Percentiles rank a stretch among this genome's conserved stretches.
Conservation (phyloP, 2,329 filamentous ascomycete genomes). For the Neospermospora avenae region DNA sequence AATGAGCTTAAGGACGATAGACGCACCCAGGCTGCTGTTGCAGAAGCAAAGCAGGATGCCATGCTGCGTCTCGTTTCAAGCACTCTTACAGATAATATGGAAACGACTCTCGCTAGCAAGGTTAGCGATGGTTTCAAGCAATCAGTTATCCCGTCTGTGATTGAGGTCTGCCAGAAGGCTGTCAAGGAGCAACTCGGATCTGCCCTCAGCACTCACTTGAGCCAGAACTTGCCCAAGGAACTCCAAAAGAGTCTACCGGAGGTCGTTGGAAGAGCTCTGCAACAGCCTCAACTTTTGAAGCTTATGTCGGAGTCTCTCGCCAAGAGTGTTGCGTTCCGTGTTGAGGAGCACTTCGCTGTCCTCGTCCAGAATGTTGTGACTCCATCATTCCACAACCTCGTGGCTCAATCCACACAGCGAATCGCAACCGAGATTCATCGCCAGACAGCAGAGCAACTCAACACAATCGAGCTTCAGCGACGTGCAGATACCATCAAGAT, state of each 20-base stretch:
- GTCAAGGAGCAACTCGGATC: slow-evolving; percentile 70
- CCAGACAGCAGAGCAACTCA: slow-evolving; percentile 39
- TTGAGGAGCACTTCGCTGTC: slow-evolving; percentile 66
- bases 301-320: slow-evolving; percentile 70
- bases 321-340: slow-evolving; percentile 59
- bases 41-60: slow-evolving; percentile 64
- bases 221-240: slow-evolving; percentile 52
- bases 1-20: slow-evolving; percentile 65
- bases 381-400: slow-evolving; percentile 62
- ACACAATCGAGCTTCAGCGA: slow-evolving; percentile 31
- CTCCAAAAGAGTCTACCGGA: slow-evolving; percentile 67
- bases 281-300: slow-evolving; percentile 70
- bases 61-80: slow-evolving; percentile 65
- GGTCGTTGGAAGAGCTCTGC: slow-evolving; percentile 63
- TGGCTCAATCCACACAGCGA: slow-evolving; percentile 64
- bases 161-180: slow-evolving; percentile 62
- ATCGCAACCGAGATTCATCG: slow-evolving; percentile 67
- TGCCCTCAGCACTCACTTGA: slow-evolving; percentile 46
- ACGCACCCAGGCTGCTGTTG: slow-evolving; percentile 58
- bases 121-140: slow-evolving; percentile 64
- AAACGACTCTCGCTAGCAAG: slow-evolving; percentile 44
- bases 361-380: slow-evolving; percentile 61
- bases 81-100: slow-evolving; percentile 67
- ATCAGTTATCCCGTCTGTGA: slow-evolving; percentile 71
- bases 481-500: slow-evolving; percentile 55